A percentile compares a stretch with the other conserved stretches of the same genome.
These are phyloP conservation scores for Leishmania mexicana DNA, from an alignment of 208 protist species.

Conservation along the genomic window DNA sequence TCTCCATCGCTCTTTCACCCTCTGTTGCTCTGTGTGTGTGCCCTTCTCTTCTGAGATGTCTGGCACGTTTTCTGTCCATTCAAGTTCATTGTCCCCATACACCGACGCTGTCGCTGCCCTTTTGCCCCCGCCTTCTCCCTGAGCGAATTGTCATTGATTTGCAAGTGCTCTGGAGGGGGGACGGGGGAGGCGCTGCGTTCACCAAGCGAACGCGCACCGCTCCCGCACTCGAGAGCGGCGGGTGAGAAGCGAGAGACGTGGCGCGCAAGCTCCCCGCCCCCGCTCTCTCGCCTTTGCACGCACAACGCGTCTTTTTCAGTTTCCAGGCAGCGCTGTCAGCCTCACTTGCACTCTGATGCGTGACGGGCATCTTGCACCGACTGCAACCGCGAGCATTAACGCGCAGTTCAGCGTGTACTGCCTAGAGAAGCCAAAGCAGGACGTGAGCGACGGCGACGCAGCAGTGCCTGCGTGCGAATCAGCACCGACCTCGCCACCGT, in stretches of 20 bases:
- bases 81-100: background rate
- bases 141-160: background rate
- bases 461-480: background rate
- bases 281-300: background rate
- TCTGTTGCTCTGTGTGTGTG: background rate
- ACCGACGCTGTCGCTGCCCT: background rate
- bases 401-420: constrained; percentile 6
- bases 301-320: background rate
- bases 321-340: background rate
- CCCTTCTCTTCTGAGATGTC: background rate
- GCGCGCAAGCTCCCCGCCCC: background rate
- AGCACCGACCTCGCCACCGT: background rate
- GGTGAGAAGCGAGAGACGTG: background rate
- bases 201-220: background rate
- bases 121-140: background rate
- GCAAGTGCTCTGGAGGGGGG: background rate
- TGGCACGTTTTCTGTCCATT: background rate
- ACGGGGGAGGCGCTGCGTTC: background rate
- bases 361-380: background rate
- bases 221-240: background rate
- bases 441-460: background rate
- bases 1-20: background rate
- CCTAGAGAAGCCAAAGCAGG: constrained; percentile 5
- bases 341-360: background rate
- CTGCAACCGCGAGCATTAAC: background rate